Base-by-base conservation (phyloP, 139 green algal species). In the Chlamydomonas incerta region DNA sequence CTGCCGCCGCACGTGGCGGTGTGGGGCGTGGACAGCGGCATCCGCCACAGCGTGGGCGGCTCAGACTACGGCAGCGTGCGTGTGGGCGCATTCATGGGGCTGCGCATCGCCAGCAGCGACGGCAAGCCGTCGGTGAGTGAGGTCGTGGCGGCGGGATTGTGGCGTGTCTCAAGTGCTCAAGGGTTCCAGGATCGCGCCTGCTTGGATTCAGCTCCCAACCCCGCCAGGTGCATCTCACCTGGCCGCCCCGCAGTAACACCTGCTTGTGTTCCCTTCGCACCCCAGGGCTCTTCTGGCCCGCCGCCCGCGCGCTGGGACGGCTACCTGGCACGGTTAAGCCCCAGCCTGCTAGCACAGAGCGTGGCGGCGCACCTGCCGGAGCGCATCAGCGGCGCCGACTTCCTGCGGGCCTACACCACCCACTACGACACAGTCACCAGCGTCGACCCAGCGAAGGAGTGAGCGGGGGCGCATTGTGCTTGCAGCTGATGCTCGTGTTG, bases 1-100 rank as follows among this genome's bases (percentile, higher is more conserved):
- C 89, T 99, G 17, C 96, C 97, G 2, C 17, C 34, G 0, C 86
- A 96, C 86, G 70, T 92, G 37, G 68, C 77, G 34, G 76, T 93
- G 65, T 98, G 93, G 93, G 97, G 94, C 41, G 82, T 99, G 10
- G 96, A 99, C 89, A 98, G 94, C 9, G 97, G 97, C 46, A 95
- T 96, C 66, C 72, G 91, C 23, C 97, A 99, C 93, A 93, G 82
- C 37, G 94, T 98, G 65, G 93, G 94, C 6, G 97, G 95, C 33
- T 88, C 90, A 0, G 95, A 98, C 87, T 99, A 99, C 81, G 90
- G 88, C 31, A 90, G 85, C 28, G 97, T 99, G 66, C 91, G 97
- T 0, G 90, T 93, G 5, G 96, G 88, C 6, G 91, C 96, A 8
- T 99, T 99, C 93, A 99, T 98, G 96, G 95, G 95, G 0, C 85